Conservation (phyloP, 2,329 filamentous ascomycete species). For the Plenodomus tracheiphilus region DNA sequence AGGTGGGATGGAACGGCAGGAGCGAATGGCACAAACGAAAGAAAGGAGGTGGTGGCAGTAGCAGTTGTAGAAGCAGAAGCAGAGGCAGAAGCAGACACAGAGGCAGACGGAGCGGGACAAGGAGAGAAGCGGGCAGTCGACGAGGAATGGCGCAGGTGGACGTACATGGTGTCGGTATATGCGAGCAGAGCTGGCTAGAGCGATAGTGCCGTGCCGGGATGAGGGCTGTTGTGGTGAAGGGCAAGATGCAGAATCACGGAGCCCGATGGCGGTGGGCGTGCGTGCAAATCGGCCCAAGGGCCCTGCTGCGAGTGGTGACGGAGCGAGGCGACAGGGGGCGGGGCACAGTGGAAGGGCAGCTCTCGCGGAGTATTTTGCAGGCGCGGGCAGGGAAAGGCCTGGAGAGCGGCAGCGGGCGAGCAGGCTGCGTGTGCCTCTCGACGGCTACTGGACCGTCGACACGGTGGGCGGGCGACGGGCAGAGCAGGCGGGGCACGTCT, state of each 20-base stretch:
- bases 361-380: constrained; percentile 17
- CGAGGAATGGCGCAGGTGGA: constrained; percentile 30
- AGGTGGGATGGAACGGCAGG: background rate
- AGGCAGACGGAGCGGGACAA: background rate
- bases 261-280: constrained; percentile 16
- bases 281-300: constrained; percentile 18
- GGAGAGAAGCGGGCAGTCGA: constrained; percentile 19
- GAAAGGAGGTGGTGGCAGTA: constrained; percentile 12
- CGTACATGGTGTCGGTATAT: constrained; percentile 37
- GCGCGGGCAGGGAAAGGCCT: constrained; percentile 15
- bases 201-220: constrained; percentile 11
- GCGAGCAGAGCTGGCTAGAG: constrained; percentile 9
- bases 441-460: background rate
- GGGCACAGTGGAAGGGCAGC: constrained; percentile 6
- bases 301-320: constrained; percentile 16
- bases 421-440: background rate
- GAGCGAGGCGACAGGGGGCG: constrained; percentile 11
- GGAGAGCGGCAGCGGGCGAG: too few species aligned
- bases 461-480: constrained; percentile 1
- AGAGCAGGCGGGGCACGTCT: background rate
- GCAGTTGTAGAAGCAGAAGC: background rate
- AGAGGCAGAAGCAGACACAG: background rate
- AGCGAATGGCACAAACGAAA: constrained; percentile 14
- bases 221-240: constrained; percentile 5
- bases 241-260: constrained; percentile 8